Base-by-base conservation (phyloP, 306 rosid genomes). In the Prosopis cineraria region DNA sequence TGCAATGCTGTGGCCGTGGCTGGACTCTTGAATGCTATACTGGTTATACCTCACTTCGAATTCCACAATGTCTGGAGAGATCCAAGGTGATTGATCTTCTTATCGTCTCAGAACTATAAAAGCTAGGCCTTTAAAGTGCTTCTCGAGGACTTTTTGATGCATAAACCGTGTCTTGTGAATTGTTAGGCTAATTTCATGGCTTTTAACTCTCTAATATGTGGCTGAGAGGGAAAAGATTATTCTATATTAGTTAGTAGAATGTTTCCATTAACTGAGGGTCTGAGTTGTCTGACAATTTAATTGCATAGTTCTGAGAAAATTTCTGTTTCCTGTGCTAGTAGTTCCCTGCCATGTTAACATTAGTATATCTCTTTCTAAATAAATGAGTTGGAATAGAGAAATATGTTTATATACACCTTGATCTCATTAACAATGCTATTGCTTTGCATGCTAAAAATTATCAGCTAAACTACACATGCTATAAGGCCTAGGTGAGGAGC, bases 1-100 rank as follows among this genome's bases (percentile, higher is more conserved):
- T 93, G 98, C 84, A 93, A 95, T 80, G 99, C 98, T 6, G 98
- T 93, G 75, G 99, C 99, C 45, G 96, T 92, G 45, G 99, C 99
- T 79, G 99, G 98, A 78, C 88, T 95, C 63, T 73, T 95, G 80
- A 95, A 95, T 75, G 98, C 98, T 37, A 84, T 91, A 55, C 79
- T 95, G 37, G 94, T 95, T 72, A 83, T 95, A 77, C 99, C 99
- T 73, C 91, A 72, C 36, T 93, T 95, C 76, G 97, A 93, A 77
- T 93, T 93, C 85, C 93, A 93, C 80, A 95, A 76, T 52, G 94
- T 95, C 66, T 95, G 99, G 99, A 91, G 86, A 82, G 99, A 95
- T 87, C 83, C 88, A 43, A 95, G 98, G 99, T 91, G 79, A 81
- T 70, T 70, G 31, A 69, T 45, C 62, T 75, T 11, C 59, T 22